phyloP scores from a whole-genome alignment of 805 yeast species.

The Wickerhamomyces tratensis region DNA sequence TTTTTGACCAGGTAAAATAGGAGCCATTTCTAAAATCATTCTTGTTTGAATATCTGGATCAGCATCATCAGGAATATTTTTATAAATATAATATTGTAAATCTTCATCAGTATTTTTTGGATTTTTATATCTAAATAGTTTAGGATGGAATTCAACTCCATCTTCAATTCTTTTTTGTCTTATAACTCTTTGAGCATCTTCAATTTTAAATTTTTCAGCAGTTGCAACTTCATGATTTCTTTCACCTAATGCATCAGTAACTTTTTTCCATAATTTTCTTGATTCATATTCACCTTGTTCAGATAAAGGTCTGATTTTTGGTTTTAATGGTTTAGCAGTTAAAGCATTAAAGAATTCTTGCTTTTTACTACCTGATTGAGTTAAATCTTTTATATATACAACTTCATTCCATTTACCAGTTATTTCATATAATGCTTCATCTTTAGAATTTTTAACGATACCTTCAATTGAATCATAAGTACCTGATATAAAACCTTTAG shows the following conservation, averaged over 20 bases:
- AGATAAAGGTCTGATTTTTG: constrained; percentile 64
- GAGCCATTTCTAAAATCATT: constrained; percentile 56
- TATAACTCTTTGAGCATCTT: constrained; percentile 69
- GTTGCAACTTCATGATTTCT: constrained; percentile 83
- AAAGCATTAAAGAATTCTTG: constrained; percentile 50
- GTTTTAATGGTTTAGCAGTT: constrained; percentile 42
- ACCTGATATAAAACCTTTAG: constrained; percentile 91
- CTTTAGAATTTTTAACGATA: constrained; percentile 40
- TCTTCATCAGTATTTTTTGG: constrained; percentile 26
- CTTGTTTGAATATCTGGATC: constrained; percentile 43
- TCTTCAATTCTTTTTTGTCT: constrained; percentile 71
- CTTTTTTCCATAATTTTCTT: constrained; percentile 73
- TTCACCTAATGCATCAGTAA: constrained; percentile 67
- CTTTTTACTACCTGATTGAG: constrained; percentile 33
- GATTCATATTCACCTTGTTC: constrained; percentile 83
- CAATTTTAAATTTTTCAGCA: constrained; percentile 78
- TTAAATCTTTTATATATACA: constrained; percentile 54
- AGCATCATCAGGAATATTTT: constrained; percentile 44
- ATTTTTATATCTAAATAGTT: constrained; percentile 47
- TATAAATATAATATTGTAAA: constrained; percentile 60
- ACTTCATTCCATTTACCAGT: constrained; percentile 92
- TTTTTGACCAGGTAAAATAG: constrained; percentile 75
- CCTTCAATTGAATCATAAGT: constrained; percentile 88
- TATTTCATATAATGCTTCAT: constrained; percentile 52
- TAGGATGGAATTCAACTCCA: constrained; percentile 75